Base-by-base conservation (phyloP, 495 filamentous ascomycete genomes). In the Trichoderma orchidacearum region DNA sequence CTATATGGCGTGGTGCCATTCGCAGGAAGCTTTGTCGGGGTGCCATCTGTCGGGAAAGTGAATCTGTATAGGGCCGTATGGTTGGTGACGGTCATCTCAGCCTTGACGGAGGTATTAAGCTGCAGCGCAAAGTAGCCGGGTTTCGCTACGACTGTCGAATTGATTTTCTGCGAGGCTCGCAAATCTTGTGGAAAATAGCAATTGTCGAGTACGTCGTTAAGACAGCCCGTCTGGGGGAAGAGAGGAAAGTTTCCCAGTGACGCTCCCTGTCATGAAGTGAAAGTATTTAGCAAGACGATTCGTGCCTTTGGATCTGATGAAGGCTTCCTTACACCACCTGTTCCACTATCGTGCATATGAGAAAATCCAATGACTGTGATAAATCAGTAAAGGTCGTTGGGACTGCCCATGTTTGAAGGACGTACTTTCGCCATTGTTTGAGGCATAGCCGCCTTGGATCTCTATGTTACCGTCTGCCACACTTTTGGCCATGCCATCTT, bases 211-310 rank as follows among this genome's bases (percentile, higher is more conserved):
- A 85, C 75, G 59, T 87, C 81, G 17, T 78, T 75, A 0, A 80
- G 77, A 58, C 87, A 91, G 28, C 79, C 72, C 6, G 82, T 75
- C 36, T 86, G 81, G 2, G 81, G 74, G 59, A 90, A 90, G 0
- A 90, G 71, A 0, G 86, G 84, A 60, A 90, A 90, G 63, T 89
- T 87, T 27, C 87, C 87, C 60, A 91, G 63, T 0, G 83, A 87
- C 8, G 84, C 74, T 13, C 72, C 66, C 67, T 69, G 59, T 17
- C 28, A n/a, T n/a, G n/a, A n/a, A n/a, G n/a, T n/a, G 11, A 3
- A 18, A 8, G 15, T 7, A 5, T 8, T 11, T 3, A 48, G 11
- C 70, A 53, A 67, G 68, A 57, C 66, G 29, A 62, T 64, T 48
- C 61, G 59, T n/a, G n/a, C n/a, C n/a, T n/a, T n/a, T n/a, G n/a